Percentiles rank a stretch among this genome's conserved stretches.
These are phyloP conservation scores for Raffaelea deltoideospora DNA, from an alignment of 2,329 filamentous ascomycete genomes.

Conservation along the genomic window DNA sequence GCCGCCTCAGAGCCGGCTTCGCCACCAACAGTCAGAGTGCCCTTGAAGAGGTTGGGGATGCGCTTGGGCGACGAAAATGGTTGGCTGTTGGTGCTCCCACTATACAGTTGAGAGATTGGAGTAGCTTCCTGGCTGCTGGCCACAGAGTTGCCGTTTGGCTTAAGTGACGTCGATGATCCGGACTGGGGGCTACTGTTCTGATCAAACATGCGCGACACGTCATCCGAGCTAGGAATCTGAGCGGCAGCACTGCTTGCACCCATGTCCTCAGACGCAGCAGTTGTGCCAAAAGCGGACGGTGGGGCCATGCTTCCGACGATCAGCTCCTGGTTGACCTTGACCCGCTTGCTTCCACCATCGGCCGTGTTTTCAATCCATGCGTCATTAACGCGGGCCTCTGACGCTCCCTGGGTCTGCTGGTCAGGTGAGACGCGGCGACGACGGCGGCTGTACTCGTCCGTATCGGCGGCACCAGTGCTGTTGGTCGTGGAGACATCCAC, in stretches of 20 bases:
- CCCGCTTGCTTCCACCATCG: conserved; percentile 24
- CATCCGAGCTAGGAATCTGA: not conserved
- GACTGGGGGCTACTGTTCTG: too few species aligned
- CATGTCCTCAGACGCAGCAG: not conserved
- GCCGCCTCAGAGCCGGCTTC: not conserved
- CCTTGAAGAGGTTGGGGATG: conserved; percentile 7
- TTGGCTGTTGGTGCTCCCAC: too few species aligned
- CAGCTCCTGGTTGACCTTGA: conserved; percentile 17
- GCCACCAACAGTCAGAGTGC: not conserved
- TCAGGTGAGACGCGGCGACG: conserved; percentile 12
- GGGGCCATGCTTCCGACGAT: not conserved
- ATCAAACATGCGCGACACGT: conserved; percentile 1
- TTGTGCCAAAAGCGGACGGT: not conserved
- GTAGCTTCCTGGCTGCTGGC: too few species aligned
- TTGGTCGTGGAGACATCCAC: not conserved
- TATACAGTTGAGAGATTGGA: too few species aligned
- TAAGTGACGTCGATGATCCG: too few species aligned
- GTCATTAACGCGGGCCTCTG: conserved; percentile 18
- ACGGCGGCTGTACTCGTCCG: conserved; percentile 9
- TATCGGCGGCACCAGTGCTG: not conserved
- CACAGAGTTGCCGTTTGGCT: too few species aligned
- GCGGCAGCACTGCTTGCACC: not conserved
- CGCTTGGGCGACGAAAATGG: not conserved
- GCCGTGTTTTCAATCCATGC: conserved; percentile 24
- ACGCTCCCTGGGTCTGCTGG: not conserved